phyloP scores from a whole-genome alignment of 768 basidiomycete species.

The Suillus americanus region DNA sequence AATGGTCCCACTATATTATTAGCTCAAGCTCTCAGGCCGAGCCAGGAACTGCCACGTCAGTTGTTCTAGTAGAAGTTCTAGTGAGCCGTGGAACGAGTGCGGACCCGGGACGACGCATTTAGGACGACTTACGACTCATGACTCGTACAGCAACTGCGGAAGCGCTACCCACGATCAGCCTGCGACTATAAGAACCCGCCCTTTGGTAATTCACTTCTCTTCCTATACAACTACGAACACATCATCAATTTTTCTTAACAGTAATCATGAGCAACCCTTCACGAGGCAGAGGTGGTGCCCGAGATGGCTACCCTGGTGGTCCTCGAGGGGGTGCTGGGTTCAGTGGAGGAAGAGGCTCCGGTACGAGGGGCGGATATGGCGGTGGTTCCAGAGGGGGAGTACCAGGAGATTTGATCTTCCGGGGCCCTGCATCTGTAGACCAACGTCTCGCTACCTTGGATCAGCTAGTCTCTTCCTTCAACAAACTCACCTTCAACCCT shows the following conservation, averaged over 20 bases:
- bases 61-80: not conserved
- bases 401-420: constrained; percentile 31
- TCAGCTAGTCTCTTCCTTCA: constrained; percentile 30
- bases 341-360: constrained; percentile 14
- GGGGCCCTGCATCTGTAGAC: constrained; percentile 32
- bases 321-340: constrained; percentile 6
- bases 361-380: constrained; percentile 22
- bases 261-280: not conserved
- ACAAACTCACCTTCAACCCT: constrained; percentile 28
- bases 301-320: constrained; percentile 9
- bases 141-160: not conserved
- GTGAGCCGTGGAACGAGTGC: not conserved
- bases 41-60: not conserved
- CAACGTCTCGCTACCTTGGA: constrained; percentile 29
- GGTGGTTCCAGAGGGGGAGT: constrained; percentile 27
- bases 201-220: not conserved
- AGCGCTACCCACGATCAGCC: not conserved
- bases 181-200: not conserved
- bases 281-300: constrained; percentile 14
- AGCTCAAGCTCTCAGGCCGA: not conserved
- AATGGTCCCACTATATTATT: not conserved
- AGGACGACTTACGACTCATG: not conserved
- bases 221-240: not conserved
- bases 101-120: not conserved
- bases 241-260: not conserved